Conservation (phyloP, 139 green algal species). For the Astrephomene gubernaculifera region DNA sequence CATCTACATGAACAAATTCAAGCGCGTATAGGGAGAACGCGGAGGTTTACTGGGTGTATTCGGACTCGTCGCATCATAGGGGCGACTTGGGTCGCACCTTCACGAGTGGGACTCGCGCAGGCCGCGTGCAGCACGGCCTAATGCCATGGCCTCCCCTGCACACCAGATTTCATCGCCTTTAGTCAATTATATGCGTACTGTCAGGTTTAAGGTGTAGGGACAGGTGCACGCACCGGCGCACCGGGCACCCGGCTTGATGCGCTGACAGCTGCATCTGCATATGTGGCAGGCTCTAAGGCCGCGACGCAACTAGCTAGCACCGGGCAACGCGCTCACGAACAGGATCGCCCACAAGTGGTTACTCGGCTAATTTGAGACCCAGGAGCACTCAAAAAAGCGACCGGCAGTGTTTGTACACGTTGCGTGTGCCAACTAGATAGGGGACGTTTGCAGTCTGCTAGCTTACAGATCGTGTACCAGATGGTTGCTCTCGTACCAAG, state of each 20-base stretch:
- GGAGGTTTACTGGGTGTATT: too few relatives aligned
- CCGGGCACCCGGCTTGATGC: constrained; percentile 13
- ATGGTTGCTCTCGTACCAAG: not conserved
- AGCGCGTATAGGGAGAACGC: too few relatives aligned
- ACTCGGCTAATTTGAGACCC: too few relatives aligned
- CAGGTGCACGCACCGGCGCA: constrained; percentile 7
- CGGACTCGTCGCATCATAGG: not conserved
- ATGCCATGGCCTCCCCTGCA: not conserved
- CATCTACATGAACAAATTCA: not conserved
- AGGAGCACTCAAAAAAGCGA: too few relatives aligned
- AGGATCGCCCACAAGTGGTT: not conserved
- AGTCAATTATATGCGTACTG: not conserved
- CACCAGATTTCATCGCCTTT: not conserved
- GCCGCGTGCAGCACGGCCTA: not conserved
- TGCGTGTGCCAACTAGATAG: too few relatives aligned
- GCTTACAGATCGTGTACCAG: constrained; percentile 4
- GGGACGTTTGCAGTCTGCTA: too few relatives aligned
- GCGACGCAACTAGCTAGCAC: not conserved
- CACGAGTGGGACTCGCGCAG: not conserved
- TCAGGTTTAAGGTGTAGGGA: too few relatives aligned
- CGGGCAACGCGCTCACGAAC: not conserved
- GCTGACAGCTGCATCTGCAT: constrained; percentile 31
- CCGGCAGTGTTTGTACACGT: too few relatives aligned
- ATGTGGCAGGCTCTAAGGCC: not conserved
- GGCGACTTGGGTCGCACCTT: constrained; percentile 40